Evolutionary conservation across 2,329 filamentous ascomycete genomes (phyloP).

Genomic region (Pseudogymnoascus sp.): DNA sequence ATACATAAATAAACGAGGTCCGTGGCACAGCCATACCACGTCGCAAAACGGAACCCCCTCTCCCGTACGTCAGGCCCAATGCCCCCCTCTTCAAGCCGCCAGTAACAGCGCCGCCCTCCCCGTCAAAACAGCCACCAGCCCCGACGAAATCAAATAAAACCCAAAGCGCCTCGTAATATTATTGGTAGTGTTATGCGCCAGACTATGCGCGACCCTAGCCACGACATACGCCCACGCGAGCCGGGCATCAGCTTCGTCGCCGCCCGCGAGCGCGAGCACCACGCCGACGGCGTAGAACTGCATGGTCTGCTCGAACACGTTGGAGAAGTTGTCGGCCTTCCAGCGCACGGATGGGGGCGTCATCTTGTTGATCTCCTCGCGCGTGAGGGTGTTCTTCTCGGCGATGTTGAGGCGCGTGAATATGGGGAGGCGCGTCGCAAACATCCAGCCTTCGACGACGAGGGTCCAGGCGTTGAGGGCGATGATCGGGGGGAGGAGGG

Average conservation of each 20-base stretch:
- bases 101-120: constrained; percentile 17
- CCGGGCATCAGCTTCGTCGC: constrained; percentile 24
- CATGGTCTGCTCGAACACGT: constrained; percentile 39
- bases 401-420: constrained; percentile 27
- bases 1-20: not conserved
- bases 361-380: constrained; percentile 23
- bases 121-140: constrained; percentile 30
- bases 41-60: not conserved
- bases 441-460: constrained; percentile 37
- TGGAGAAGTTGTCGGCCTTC: constrained; percentile 39
- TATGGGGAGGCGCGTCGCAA: constrained; percentile 33
- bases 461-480: constrained; percentile 36
- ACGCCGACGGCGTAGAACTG: constrained; percentile 39
- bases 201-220: constrained; percentile 33
- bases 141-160: constrained; percentile 29
- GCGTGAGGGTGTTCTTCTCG: constrained; percentile 20
- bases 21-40: not conserved
- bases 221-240: constrained; percentile 39
- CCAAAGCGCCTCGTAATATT: constrained; percentile 32
- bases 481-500: constrained; percentile 27
- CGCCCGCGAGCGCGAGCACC: constrained; percentile 28
- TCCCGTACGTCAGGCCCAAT: not conserved
- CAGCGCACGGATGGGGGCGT: constrained; percentile 28
- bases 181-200: constrained; percentile 35
- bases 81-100: not conserved